phyloP scores from a whole-genome alignment of 331 rosid species.

The Acacia pycnantha region DNA sequence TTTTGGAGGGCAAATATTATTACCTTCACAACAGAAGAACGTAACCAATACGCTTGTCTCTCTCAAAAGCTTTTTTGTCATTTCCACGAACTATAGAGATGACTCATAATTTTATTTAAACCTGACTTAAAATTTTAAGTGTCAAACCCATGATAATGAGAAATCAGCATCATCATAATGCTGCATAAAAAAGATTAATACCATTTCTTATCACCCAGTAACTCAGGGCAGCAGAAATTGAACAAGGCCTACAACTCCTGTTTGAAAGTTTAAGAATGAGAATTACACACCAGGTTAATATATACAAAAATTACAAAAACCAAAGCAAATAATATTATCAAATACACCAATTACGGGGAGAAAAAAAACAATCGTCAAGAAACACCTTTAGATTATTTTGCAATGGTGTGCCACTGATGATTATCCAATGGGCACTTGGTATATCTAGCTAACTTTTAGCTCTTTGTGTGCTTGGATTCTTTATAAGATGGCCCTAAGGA shows the following conservation, averaged over 20 bases:
- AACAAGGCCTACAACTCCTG: constrained; percentile 98
- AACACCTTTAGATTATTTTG: constrained; percentile 91
- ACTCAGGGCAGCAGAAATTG: constrained; percentile 86
- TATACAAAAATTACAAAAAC: not conserved
- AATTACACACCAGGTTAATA: constrained; percentile 17
- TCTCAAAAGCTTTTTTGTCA: constrained; percentile 84
- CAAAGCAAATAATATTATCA: not conserved
- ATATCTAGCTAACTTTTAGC: constrained; percentile 94
- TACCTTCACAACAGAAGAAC: constrained; percentile 85
- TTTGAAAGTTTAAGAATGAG: constrained; percentile 13
- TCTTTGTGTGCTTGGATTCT: constrained; percentile 94
- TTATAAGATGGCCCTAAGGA: constrained; percentile 90
- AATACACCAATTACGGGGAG: not conserved
- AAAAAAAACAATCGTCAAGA: not conserved
- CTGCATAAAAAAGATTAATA: constrained; percentile 32
- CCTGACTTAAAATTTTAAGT: constrained; percentile 45
- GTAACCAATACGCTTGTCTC: constrained; percentile 78
- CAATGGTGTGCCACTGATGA: constrained; percentile 89
- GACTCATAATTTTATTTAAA: constrained; percentile 70
- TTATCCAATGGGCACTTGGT: constrained; percentile 84
- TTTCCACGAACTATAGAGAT: constrained; percentile 88
- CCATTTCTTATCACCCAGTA: constrained; percentile 87
- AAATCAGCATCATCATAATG: constrained; percentile 28
- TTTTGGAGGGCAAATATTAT: constrained; percentile 5
- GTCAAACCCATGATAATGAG: constrained; percentile 7